Percentiles rank a stretch among this genome's conserved stretches.
phyloP scores from a whole-genome alignment of 768 basidiomycete species.

The Hortiboletus flavorubellus region DNA sequence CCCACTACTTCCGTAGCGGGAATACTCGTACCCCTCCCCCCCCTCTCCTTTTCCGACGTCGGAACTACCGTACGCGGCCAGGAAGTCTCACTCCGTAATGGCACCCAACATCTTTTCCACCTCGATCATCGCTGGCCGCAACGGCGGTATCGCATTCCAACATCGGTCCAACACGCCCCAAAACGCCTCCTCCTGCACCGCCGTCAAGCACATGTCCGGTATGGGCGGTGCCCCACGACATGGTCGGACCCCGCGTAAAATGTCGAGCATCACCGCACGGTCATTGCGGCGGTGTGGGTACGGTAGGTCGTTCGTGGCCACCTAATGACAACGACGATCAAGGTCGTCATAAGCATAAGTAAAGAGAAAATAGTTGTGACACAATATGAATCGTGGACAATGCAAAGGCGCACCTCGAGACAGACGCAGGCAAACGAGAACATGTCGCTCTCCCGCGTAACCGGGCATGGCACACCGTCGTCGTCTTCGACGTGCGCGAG shows the following conservation, averaged over 20 bases:
- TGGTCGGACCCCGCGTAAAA: constrained; percentile 50
- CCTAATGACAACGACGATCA: constrained; percentile 26
- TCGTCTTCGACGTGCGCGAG: constrained; percentile 52
- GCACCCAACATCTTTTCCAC: constrained; percentile 20
- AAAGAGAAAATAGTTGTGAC: no score
- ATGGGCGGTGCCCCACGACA: constrained; percentile 31
- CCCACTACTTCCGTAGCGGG: no score
- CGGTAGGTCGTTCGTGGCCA: constrained; percentile 49
- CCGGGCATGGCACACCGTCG: constrained; percentile 36
- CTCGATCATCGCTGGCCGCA: constrained; percentile 45
- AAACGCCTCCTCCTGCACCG: constrained; percentile 33
- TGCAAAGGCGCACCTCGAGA: constrained; percentile 42
- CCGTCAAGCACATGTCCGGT: constrained; percentile 14
- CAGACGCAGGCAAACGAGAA: constrained; percentile 60
- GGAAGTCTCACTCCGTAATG: constrained; percentile 1
- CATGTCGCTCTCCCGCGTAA: constrained; percentile 55
- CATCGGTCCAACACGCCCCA: constrained; percentile 45
- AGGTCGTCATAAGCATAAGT: no score
- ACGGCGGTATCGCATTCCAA: constrained; percentile 38
- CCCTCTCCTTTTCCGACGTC: no score
- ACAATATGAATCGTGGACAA: no score
- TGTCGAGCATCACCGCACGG: constrained; percentile 53
- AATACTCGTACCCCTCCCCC: not conserved
- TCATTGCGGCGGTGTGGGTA: constrained; percentile 54
- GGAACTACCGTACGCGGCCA: not conserved